Conservation (phyloP, 768 basidiomycete genomes). For the Galerina sulciceps region DNA sequence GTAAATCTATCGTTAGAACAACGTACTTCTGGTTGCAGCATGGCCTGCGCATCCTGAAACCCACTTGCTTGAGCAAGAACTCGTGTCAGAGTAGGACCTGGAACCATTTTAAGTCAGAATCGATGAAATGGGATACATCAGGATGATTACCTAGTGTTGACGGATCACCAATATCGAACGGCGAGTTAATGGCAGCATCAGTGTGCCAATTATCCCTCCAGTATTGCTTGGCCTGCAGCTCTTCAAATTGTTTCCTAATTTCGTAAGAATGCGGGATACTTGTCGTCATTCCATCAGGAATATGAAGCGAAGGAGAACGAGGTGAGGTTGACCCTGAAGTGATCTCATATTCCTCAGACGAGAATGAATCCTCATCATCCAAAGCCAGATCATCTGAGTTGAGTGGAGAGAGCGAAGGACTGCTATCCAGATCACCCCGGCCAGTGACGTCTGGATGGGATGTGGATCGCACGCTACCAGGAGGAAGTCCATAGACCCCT, state of each 20-base stretch:
- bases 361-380: slow-evolving; percentile 38
- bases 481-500: slow-evolving; percentile 61
- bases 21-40: slow-evolving; percentile 47
- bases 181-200: slow-evolving; percentile 41
- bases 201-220: slow-evolving; percentile 73
- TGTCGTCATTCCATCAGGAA: neutral
- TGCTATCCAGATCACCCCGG: slow-evolving; percentile 56
- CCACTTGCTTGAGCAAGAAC: slow-evolving; percentile 37
- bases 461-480: slow-evolving; percentile 37
- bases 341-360: slow-evolving; percentile 28
- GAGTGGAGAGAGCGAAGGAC: slow-evolving; percentile 70
- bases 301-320: slow-evolving; percentile 3
- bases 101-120: neutral
- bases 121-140: neutral
- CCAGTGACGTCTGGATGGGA: slow-evolving; percentile 41
- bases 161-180: slow-evolving; percentile 70
- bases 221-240: slow-evolving; percentile 66
- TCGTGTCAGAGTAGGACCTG: slow-evolving; percentile 52
- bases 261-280: slow-evolving; percentile 40
- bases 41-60: slow-evolving; percentile 39
- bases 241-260: slow-evolving; percentile 63
- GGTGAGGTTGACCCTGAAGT: slow-evolving; percentile 1
- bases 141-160: slow-evolving; percentile 67
- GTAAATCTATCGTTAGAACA: neutral
- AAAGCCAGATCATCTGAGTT: slow-evolving; percentile 58